Conservation (phyloP, 2,329 filamentous ascomycete genomes). For the Dactylellina haptotyla region DNA sequence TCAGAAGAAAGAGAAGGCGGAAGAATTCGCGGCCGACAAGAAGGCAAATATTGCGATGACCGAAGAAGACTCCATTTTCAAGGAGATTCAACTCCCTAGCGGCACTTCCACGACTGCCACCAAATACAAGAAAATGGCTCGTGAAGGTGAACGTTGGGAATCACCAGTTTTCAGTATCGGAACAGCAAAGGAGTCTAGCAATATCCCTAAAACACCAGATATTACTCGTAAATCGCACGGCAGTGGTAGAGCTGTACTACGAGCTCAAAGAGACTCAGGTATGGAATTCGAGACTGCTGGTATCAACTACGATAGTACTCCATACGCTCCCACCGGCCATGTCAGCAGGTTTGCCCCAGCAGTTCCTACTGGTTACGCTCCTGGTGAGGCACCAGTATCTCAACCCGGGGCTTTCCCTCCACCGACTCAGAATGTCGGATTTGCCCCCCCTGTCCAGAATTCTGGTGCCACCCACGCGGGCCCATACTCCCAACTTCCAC, state of each 20-base stretch:
- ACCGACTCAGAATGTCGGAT: not conserved
- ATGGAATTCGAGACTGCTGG: slow-evolving; percentile 40
- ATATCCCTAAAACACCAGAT: slow-evolving; percentile 71
- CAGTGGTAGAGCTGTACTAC: slow-evolving; percentile 58
- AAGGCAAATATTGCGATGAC: slow-evolving; percentile 86
- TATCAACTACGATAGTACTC: slow-evolving; percentile 29
- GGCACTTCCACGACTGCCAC: slow-evolving; percentile 93
- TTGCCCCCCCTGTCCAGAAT: not conserved
- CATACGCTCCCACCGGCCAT: slow-evolving; percentile 1
- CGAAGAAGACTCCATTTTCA: slow-evolving; percentile 91
- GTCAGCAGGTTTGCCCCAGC: not conserved
- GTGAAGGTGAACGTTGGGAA: slow-evolving; percentile 92
- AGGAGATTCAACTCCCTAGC: slow-evolving; percentile 82
- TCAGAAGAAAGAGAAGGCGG: slow-evolving; percentile 80
- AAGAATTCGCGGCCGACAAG: slow-evolving; percentile 71
- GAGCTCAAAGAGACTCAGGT: slow-evolving; percentile 40
- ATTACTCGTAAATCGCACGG: slow-evolving; percentile 71
- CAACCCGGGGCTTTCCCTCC: too few relatives aligned
- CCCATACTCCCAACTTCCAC: slow-evolving; percentile 33
- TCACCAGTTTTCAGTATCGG: slow-evolving; percentile 93
- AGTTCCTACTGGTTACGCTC: not conserved
- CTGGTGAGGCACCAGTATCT: too few relatives aligned
- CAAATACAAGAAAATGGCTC: slow-evolving; percentile 87
- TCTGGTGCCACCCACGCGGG: slow-evolving; percentile 25
- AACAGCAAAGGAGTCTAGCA: slow-evolving; percentile 74